These are phyloP conservation scores for Pseudonitzschia delicatissima DNA, from an alignment of 108 stramenopile species.

Conservation along the genomic window DNA sequence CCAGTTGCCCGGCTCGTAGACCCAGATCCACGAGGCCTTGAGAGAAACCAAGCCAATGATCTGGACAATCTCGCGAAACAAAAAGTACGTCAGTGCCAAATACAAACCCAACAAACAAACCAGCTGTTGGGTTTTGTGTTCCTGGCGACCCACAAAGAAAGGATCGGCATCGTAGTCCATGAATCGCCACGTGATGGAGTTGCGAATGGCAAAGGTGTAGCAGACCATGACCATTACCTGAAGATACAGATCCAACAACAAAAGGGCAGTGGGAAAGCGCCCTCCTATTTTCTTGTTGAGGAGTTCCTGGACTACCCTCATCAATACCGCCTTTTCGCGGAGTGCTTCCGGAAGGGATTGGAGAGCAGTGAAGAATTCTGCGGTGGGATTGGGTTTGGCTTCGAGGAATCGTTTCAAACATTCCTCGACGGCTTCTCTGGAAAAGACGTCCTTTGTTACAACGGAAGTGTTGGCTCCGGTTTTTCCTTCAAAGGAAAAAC, in stretches of 20 bases:
- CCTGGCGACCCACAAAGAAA: background rate
- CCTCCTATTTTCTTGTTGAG: slow-evolving; percentile 71
- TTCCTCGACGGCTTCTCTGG: slow-evolving; percentile 43
- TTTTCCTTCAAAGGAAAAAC: background rate
- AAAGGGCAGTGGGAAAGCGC: slow-evolving; percentile 63
- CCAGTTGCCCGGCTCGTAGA: slow-evolving; percentile 66
- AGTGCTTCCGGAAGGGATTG: slow-evolving; percentile 67
- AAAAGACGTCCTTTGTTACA: slow-evolving; percentile 17
- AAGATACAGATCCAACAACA: slow-evolving; percentile 54
- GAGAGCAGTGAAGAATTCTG: slow-evolving; percentile 74
- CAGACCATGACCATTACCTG: slow-evolving; percentile 30
- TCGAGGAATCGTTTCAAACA: slow-evolving; percentile 59
- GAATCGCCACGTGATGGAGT: slow-evolving; percentile 37
- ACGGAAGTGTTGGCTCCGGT: background rate
- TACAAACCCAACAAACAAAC: slow-evolving; percentile 27
- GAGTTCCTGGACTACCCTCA: slow-evolving; percentile 55
- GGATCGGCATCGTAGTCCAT: background rate
- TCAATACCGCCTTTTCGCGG: slow-evolving; percentile 58
- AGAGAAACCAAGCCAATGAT: slow-evolving; percentile 53
- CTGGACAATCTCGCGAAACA: slow-evolving; percentile 64
- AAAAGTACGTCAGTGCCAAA: slow-evolving; percentile 62
- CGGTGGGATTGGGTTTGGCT: slow-evolving; percentile 67
- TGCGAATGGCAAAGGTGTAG: slow-evolving; percentile 16
- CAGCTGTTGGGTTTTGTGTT: background rate
- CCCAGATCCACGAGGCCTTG: slow-evolving; percentile 49